Evolutionary conservation across 2,329 filamentous ascomycete genomes (phyloP).

Genomic region (Aspergillus alliaceus): DNA sequence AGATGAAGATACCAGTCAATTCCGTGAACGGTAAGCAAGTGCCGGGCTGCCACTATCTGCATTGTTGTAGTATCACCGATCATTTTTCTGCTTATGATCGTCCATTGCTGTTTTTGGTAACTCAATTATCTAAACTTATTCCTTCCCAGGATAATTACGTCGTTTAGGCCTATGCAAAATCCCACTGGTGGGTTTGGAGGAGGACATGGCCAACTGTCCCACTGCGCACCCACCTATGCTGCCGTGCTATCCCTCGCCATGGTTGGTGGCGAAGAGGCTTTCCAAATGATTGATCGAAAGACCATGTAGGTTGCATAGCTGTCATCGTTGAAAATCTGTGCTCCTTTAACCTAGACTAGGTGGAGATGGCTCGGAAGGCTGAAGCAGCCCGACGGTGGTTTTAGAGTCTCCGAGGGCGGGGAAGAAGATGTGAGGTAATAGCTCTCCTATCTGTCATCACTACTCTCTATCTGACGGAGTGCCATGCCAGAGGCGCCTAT

Average conservation of each 20-base stretch:
- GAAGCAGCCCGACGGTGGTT: constrained; percentile 88
- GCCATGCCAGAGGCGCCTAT: constrained; percentile 71
- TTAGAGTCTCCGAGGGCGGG: constrained; percentile 79
- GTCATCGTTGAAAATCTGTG: background rate
- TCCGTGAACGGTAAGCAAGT: constrained; percentile 59
- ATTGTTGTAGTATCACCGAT: background rate
- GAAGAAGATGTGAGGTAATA: constrained; percentile 86
- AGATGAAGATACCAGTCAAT: constrained; percentile 68
- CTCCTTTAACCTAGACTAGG: constrained; percentile 34
- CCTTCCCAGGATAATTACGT: constrained; percentile 61
- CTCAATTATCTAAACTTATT: background rate
- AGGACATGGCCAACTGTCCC: constrained; percentile 85
- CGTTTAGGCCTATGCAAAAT: constrained; percentile 81
- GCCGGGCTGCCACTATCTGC: background rate
- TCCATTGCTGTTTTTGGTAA: background rate
- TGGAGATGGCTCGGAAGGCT: constrained; percentile 87
- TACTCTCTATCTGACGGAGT: constrained; percentile 20
- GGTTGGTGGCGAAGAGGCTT: constrained; percentile 72
- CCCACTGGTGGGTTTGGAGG: constrained; percentile 82
- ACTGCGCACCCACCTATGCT: constrained; percentile 88
- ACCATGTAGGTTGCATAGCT: constrained; percentile 57
- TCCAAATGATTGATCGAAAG: constrained; percentile 75
- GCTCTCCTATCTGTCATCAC: constrained; percentile 11
- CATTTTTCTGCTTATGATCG: background rate
- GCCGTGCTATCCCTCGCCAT: constrained; percentile 74